phyloP scores from a whole-genome alignment of 129 eudicot genomes.

The Centrapalus pauciflorus region DNA sequence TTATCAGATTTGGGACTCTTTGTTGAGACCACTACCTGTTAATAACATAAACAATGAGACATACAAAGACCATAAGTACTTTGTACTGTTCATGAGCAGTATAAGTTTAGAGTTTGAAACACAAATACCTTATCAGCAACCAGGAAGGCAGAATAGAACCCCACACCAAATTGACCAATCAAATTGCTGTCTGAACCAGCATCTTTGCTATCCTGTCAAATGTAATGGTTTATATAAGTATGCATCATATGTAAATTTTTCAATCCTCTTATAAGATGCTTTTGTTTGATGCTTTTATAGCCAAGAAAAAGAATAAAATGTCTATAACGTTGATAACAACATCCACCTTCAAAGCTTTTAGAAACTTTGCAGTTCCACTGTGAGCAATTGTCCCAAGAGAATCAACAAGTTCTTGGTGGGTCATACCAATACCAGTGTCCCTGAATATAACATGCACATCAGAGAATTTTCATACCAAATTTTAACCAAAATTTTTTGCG shows the following conservation, averaged over 20 bases:
- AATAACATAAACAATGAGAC: conserved; percentile 10
- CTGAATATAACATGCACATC: conserved; percentile 30
- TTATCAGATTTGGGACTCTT: conserved; percentile 92
- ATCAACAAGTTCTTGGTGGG: conserved; percentile 86
- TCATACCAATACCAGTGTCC: conserved; percentile 97
- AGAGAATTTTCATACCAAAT: neutral
- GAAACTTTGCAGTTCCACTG: conserved; percentile 96
- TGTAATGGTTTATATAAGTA: conserved; percentile 8
- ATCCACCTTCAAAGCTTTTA: conserved; percentile 79
- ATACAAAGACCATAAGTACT: neutral
- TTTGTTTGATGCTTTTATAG: neutral
- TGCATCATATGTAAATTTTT: neutral
- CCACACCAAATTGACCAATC: conserved; percentile 98
- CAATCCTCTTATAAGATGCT: neutral
- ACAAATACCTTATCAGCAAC: conserved; percentile 71
- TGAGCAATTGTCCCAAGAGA: conserved; percentile 97
- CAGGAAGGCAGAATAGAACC: conserved; percentile 89
- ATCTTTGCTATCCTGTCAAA: conserved; percentile 88
- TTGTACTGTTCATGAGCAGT: neutral
- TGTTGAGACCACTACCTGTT: conserved; percentile 87
- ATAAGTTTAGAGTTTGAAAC: neutral
- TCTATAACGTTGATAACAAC: neutral
- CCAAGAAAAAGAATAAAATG: neutral
- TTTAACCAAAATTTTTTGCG: neutral
- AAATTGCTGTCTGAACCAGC: conserved; percentile 92